Base-by-base conservation (phyloP, 2,329 filamentous ascomycete genomes). In the Dothidotthia symphoricarpi region DNA sequence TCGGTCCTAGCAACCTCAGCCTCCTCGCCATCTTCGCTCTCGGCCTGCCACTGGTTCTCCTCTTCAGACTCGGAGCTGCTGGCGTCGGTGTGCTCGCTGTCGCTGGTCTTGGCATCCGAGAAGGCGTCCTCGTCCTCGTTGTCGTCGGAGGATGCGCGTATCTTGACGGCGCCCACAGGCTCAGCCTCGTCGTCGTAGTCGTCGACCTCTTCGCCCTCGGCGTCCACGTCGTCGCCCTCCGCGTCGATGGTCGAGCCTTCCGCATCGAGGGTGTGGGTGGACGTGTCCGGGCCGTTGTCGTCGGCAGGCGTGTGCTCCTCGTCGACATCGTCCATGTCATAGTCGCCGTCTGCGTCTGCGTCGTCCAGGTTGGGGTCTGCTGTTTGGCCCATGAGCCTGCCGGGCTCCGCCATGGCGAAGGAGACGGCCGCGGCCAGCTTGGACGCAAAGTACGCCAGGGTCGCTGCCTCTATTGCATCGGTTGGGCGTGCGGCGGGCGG, bases 1-100 rank as follows among this genome's bases (percentile, higher is more conserved):
- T 74, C 75, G 19, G 68, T 64, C 43, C 68, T 66, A 41, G 70
- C 73, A 9, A 75, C 74, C 24, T 83, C 81, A 9, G 75, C 76
- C 3, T 80, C 81, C 40, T 76, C 75, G 31, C 68, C 74, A 41
- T 75, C 77, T 13, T 75, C 74, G 58, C 71, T 74, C 44, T 72
- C 75, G 32, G 67, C 74, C 38, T 75, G 74, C 63, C 73, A 77
- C 26, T 76, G 75, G 22, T 73, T 71, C 28, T 75, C 78, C 17
- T 76, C 76, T 38, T 83, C 79, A 64, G 77, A 80, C 36, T 78
- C 66, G 13, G 60, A 61, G 41, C 53, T 60, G 46, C 47, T 68
- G 42, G 65, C 67, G 17, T 69, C 68, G 30, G 67, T 67, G 19
- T 64, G 55, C 12, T 60, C 63, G 40, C 64, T 66, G 33, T 62